phyloP scores from a whole-genome alignment of 2,329 filamentous ascomycete genomes.

The Sporothrix globosa region DNA sequence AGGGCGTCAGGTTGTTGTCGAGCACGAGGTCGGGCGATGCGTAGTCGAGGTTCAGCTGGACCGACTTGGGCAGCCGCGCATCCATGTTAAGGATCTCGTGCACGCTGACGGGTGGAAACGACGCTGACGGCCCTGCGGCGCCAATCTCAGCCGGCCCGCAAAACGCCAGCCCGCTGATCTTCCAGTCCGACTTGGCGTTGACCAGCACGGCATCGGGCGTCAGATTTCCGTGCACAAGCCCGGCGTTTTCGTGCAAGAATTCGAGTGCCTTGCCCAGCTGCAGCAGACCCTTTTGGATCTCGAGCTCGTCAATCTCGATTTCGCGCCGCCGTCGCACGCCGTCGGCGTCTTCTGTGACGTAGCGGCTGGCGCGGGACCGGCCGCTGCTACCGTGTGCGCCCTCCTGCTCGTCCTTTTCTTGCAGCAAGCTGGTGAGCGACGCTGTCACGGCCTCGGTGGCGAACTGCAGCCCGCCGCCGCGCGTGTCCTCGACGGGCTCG shows the following conservation, averaged over 20 bases:
- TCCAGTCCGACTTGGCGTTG: constrained; percentile 99
- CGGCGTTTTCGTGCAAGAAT: constrained; percentile 38
- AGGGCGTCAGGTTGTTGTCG: constrained; percentile 81
- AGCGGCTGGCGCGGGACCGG: constrained; percentile 70
- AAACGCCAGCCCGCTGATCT: constrained; percentile 92
- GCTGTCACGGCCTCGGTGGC: constrained; percentile 90
- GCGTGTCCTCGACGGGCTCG: constrained; percentile 92
- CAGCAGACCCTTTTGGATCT: constrained; percentile 93
- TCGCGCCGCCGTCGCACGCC: constrained; percentile 74
- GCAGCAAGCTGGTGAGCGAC: constrained; percentile 78
- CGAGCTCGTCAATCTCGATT: constrained; percentile 91
- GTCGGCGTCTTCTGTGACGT: constrained; percentile 77
- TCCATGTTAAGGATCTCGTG: constrained; percentile 85
- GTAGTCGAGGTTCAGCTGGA: constrained; percentile 91
- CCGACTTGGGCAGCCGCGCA: constrained; percentile 74
- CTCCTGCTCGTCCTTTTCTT: constrained; percentile 89
- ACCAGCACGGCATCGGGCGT: constrained; percentile 92
- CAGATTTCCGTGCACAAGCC: constrained; percentile 86
- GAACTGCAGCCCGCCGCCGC: constrained; percentile 90
- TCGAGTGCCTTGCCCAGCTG: constrained; percentile 61
- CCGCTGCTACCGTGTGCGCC: constrained; percentile 56
- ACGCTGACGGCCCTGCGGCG: constrained; percentile 55
- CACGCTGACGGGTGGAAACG: constrained; percentile 77
- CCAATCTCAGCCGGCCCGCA: constrained; percentile 74
- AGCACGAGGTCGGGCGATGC: constrained; percentile 93